Base-by-base conservation (phyloP, 345 rosid genomes). In the Aurinia saxatilis region DNA sequence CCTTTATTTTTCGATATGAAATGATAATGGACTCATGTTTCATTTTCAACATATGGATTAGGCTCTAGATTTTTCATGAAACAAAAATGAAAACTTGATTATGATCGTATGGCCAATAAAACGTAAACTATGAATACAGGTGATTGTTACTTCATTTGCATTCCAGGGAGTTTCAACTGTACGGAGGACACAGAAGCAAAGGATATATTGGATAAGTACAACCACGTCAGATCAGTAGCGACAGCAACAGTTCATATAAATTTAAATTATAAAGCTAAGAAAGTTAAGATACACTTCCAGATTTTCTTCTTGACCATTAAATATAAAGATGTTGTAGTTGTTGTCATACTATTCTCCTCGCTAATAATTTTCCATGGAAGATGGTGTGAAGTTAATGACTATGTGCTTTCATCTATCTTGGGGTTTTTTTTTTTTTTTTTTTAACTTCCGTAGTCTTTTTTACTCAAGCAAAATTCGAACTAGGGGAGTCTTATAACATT, bases 181-280 rank as follows among this genome's bases (percentile, higher is more conserved):
- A 68, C 72, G 72, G 72, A 50, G 50, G 46, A 34, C 53, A 34
- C 60, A 50, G 23, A 59, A 45, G 46, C 48, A 50, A 67, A 59
- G 10, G 33, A 46, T 23, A 7, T 6, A 60, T 60, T 42, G 66
- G 73, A 68, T 68, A 68, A 68, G 67, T 42, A 6, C 36, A n/a
- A 60, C 60, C 29, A 68, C 73, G 65, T 68, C 60, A 51, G 65
- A n/a, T 68, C 60, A 51, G 48, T 40, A 41, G 30, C 38, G 54
- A 60, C 66, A 60, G 39, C 15, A 35, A 60, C 60, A 34, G 51
- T 27, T 2, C 30, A 27, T 0, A 27, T 5, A 2, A 2, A 27
- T 2, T 5, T 2, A 27, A 27, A 27, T 27, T 27, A 27, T 27
- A 2, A 67, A 67, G 58, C 52, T 36, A 39, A 39, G 6, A 67